phyloP scores from a whole-genome alignment of 2,329 filamentous ascomycete species.

The Penicillium sp. region DNA sequence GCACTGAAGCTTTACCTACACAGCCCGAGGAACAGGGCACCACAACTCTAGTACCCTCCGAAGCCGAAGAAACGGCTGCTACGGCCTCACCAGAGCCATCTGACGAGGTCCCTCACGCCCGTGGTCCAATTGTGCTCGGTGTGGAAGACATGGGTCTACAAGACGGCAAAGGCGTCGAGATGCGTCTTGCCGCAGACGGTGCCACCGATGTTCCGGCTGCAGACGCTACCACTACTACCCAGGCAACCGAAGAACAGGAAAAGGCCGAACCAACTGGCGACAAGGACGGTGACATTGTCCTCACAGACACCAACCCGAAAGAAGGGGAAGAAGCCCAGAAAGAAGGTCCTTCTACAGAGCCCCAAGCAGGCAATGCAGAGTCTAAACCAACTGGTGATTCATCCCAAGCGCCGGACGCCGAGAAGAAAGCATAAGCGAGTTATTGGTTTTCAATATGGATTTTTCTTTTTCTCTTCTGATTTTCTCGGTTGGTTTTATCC shows the following conservation, averaged over 20 bases:
- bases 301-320: constrained; percentile 34
- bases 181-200: constrained; percentile 34
- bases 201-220: constrained; percentile 5
- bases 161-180: constrained; percentile 48
- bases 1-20: constrained; percentile 4
- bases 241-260: constrained; percentile 12
- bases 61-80: constrained; percentile 21
- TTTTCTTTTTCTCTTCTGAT: background rate
- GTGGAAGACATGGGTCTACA: constrained; percentile 84
- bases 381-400: constrained; percentile 8
- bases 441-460: background rate
- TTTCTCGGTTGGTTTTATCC: constrained; percentile 10
- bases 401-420: constrained; percentile 11
- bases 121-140: constrained; percentile 81
- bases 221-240: constrained; percentile 3
- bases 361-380: constrained; percentile 6
- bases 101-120: constrained; percentile 70
- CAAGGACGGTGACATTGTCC: constrained; percentile 42
- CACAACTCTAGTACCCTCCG: background rate
- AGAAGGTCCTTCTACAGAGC: constrained; percentile 6
- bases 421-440: constrained; percentile 13
- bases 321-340: constrained; percentile 14
- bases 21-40: constrained; percentile 6
- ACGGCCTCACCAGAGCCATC: constrained; percentile 51
- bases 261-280: constrained; percentile 17